These are phyloP conservation scores for Russula sp. DNA, from an alignment of 768 basidiomycete species.

Conservation along the genomic window DNA sequence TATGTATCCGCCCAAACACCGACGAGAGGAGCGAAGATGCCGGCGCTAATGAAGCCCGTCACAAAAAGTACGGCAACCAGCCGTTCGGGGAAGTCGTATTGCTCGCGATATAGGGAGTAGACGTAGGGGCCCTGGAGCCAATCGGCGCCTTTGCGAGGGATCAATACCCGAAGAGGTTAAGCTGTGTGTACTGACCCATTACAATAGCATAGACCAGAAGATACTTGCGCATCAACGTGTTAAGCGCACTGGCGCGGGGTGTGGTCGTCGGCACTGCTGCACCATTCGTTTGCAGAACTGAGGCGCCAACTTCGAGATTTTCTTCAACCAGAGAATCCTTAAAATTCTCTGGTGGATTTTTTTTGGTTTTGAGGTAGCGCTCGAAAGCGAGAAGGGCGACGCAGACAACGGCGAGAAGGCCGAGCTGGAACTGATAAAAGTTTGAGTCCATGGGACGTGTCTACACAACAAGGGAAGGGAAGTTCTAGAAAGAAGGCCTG, in stretches of 20 bases:
- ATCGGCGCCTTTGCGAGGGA: slow-evolving; percentile 49
- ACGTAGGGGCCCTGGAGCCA: slow-evolving; percentile 80
- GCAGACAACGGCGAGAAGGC: slow-evolving; percentile 25
- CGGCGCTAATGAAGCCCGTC: slow-evolving; percentile 70
- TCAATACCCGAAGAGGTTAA: not conserved
- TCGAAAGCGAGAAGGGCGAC: slow-evolving; percentile 23
- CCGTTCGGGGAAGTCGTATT: slow-evolving; percentile 57
- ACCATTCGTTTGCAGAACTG: not conserved
- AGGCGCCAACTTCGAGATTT: slow-evolving; percentile 11
- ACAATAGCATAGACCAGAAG: slow-evolving; percentile 22
- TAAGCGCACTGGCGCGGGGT: slow-evolving; percentile 17
- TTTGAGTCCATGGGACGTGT: slow-evolving; percentile 1
- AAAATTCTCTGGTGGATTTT: not conserved
- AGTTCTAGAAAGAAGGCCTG: not conserved
- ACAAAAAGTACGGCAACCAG: slow-evolving; percentile 68
- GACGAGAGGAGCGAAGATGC: slow-evolving; percentile 60
- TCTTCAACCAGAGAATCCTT: slow-evolving; percentile 13
- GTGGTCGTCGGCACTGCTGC: not conserved
- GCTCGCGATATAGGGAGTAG: slow-evolving; percentile 66
- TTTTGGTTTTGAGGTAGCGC: slow-evolving; percentile 24
- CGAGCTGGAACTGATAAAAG: slow-evolving; percentile 31
- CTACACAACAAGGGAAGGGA: not conserved
- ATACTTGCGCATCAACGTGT: slow-evolving; percentile 22
- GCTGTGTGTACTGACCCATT: slow-evolving; percentile 3
- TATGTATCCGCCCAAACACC: slow-evolving; percentile 77